Evolutionary conservation across 176 grass and related monocot species (phyloP).

Genomic region (Zea mays): DNA sequence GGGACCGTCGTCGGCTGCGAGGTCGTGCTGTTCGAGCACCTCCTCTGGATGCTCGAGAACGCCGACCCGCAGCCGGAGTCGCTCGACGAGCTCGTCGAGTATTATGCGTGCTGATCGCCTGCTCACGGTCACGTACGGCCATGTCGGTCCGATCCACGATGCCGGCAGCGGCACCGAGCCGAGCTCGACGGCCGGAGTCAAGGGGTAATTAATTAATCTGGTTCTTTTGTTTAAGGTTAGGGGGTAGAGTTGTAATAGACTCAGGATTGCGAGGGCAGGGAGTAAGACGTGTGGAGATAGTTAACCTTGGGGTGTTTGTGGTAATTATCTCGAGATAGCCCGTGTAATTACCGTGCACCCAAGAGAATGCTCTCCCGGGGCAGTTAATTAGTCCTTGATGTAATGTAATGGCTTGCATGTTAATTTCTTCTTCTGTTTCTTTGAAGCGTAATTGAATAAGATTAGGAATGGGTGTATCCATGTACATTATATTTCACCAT

Average conservation of each 20-base stretch:
- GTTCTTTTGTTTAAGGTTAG: constrained; percentile 40
- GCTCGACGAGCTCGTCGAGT: constrained; percentile 88
- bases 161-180: neutral
- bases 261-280: constrained; percentile 16
- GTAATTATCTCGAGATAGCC: constrained; percentile 34
- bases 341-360: constrained; percentile 36
- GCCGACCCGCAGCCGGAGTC: constrained; percentile 87
- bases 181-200: constrained; percentile 8
- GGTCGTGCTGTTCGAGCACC: constrained; percentile 97
- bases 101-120: constrained; percentile 66
- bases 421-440: neutral
- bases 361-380: constrained; percentile 34
- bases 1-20: constrained; percentile 73
- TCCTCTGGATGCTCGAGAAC: constrained; percentile 97
- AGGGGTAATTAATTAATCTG: neutral
- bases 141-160: neutral
- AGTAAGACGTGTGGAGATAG: constrained; percentile 21
- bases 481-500: neutral
- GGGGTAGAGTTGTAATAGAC: constrained; percentile 48
- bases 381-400: constrained; percentile 33
- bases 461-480: constrained; percentile 8
- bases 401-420: constrained; percentile 28
- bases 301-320: constrained; percentile 44
- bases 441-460: constrained; percentile 38
- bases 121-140: neutral